A percentile compares a stretch with the other conserved stretches of the same genome.
Conservation (phyloP, 495 filamentous ascomycete species). For the Neurospora sp. region DNA sequence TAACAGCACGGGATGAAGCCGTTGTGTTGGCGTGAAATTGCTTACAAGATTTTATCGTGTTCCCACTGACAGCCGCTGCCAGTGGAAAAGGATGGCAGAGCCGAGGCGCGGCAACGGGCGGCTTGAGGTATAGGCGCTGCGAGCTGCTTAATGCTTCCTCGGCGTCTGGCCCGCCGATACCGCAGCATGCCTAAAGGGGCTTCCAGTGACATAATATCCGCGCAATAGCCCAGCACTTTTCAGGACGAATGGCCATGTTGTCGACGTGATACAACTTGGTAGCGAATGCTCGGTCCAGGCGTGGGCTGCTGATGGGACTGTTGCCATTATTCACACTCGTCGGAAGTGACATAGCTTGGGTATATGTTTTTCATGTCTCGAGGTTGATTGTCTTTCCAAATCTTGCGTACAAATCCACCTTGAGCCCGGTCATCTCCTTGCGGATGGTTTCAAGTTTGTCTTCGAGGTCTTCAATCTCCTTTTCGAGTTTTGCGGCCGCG, state of each 20-base stretch:
- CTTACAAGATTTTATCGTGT: neutral
- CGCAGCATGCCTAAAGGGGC: neutral
- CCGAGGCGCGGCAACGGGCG: neutral
- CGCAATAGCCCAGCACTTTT: neutral
- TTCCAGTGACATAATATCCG: neutral
- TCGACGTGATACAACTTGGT: neutral
- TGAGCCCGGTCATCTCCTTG: slow-evolving; percentile 81
- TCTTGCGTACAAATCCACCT: slow-evolving; percentile 83
- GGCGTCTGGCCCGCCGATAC: neutral
- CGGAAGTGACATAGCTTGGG: neutral
- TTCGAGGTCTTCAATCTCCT: slow-evolving; percentile 65
- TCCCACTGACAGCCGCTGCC: neutral
- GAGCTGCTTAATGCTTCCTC: neutral
- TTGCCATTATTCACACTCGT: neutral
- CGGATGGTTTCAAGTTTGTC: slow-evolving; percentile 59
- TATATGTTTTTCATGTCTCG: slow-evolving; percentile 53
- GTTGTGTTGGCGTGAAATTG: neutral
- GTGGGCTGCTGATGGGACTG: neutral
- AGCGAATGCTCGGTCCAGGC: neutral
- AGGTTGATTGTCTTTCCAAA: slow-evolving; percentile 94
- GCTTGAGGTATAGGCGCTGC: neutral
- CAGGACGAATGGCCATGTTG: neutral
- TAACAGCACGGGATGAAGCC: neutral
- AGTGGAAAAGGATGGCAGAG: neutral
- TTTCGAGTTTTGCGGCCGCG: slow-evolving; percentile 60